Percentiles rank a stretch among this genome's conserved stretches.
phyloP scores from a whole-genome alignment of 176 grass and related monocot species.

The Phyllostachys edulis region DNA sequence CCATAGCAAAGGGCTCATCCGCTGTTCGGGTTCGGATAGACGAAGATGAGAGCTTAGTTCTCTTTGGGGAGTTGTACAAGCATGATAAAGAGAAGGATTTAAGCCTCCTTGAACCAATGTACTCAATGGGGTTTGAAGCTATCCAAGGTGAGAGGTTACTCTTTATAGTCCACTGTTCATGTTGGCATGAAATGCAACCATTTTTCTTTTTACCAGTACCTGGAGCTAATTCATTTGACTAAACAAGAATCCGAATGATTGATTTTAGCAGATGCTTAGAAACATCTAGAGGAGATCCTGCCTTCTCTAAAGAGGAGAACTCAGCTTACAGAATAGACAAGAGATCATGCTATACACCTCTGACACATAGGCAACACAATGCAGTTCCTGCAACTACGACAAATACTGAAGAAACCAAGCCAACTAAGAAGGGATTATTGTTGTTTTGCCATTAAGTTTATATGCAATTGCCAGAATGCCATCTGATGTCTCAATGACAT shows the following conservation, averaged over 20 bases:
- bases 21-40: background rate
- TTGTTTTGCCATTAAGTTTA: no score
- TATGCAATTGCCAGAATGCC: no score
- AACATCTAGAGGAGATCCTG: background rate
- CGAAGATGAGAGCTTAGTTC: constrained; percentile 58
- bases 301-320: constrained; percentile 5
- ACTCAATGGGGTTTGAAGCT: constrained; percentile 54
- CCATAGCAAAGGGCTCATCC: no score
- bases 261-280: background rate
- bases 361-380: constrained; percentile 37
- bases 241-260: no score
- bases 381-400: background rate
- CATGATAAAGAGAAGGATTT: constrained; percentile 55
- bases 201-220: background rate
- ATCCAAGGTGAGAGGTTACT: constrained; percentile 42
- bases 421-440: constrained; percentile 41
- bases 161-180: background rate
- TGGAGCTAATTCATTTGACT: background rate
- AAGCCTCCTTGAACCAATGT: constrained; percentile 63
- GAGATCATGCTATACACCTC: constrained; percentile 47
- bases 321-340: constrained; percentile 43
- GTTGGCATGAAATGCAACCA: background rate
- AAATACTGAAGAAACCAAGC: background rate
- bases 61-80: constrained; percentile 58
- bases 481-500: no score